Evolutionary conservation across 2,329 filamentous ascomycete genomes (phyloP), one percentile per base, ranked within the genome.

Genomic region (Epichloe festucae): DNA sequence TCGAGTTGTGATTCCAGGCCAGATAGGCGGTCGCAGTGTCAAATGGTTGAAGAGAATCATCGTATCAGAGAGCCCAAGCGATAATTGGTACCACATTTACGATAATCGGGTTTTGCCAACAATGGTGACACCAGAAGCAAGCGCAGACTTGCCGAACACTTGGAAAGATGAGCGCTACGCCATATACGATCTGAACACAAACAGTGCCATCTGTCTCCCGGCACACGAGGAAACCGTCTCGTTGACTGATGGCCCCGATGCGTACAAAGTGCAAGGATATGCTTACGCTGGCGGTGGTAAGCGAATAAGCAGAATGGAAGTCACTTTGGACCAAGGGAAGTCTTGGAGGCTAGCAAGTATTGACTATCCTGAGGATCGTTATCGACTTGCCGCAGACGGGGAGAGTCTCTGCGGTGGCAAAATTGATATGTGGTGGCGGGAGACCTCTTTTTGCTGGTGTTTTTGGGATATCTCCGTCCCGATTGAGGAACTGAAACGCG

Each of bases 81-180:
- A 91, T 56, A 95, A 94, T 62, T 95, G 89, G 88, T 95, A 95
- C 61, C 90, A 96, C 66, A 89, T 94, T 55, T 90, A 93, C 66
- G 90, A 96, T 65, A 96, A 96, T 63, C 75, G 89, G 53, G 89
- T 96, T 1, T 70, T 96, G 40, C 90, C 90, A 57, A 95, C 89
- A 0, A 90, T 83, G 77, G 76, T 95, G 15, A 84, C 83, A 11
- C 89, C 90, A 0, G 89, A 95, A 58, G 83, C 85, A 63, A 84
- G 87, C 53, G 82, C 83, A 2, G 79, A 85, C 55, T 73, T 89
- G 50, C 79, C 81, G 0, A 78, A 84, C 21, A 87, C 83, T 71
- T 96, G 90, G 90, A 84, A 73, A 60, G 90, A 96, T 63, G 89
- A 95, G 56, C 78, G 87, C 54, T 95, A 95, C 62, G 89, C 89